These are phyloP conservation scores for Parachaetomium inaequale DNA, from an alignment of 495 filamentous ascomycete species.

Conservation along the genomic window DNA sequence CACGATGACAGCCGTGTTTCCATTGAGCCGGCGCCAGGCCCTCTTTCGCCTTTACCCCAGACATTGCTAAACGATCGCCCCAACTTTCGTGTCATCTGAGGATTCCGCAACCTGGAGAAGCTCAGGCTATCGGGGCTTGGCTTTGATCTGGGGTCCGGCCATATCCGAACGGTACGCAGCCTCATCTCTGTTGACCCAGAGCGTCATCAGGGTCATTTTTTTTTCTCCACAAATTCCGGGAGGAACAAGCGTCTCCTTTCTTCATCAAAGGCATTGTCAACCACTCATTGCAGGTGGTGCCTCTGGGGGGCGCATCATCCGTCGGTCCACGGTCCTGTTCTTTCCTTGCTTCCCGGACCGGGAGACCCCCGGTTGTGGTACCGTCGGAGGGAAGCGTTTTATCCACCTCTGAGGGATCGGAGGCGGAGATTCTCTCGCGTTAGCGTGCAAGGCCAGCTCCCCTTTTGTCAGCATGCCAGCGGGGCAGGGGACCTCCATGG, in stretches of 20 bases:
- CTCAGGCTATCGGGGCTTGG: not conserved
- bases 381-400: not conserved
- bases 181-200: no score
- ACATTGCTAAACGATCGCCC: slow-evolving; percentile 9
- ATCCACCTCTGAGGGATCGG: not conserved
- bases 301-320: not conserved
- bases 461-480: slow-evolving; percentile 11
- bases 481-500: not conserved
- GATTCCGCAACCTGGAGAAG: not conserved
- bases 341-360: not conserved
- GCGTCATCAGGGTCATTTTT: no score
- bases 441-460: not conserved
- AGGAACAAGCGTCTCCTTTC: no score
- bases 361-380: slow-evolving; percentile 13
- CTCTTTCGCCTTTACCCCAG: slow-evolving; percentile 8
- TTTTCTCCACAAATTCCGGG: no score
- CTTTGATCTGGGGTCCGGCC: no score
- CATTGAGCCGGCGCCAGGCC: slow-evolving; percentile 14
- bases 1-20: not conserved
- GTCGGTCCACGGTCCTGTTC: no score
- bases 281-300: not conserved
- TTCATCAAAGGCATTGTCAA: not conserved
- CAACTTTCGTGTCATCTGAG: not conserved
- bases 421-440: not conserved
- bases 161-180: no score